phyloP scores from a whole-genome alignment of 768 basidiomycete species.

The Collybiopsis confluens region DNA sequence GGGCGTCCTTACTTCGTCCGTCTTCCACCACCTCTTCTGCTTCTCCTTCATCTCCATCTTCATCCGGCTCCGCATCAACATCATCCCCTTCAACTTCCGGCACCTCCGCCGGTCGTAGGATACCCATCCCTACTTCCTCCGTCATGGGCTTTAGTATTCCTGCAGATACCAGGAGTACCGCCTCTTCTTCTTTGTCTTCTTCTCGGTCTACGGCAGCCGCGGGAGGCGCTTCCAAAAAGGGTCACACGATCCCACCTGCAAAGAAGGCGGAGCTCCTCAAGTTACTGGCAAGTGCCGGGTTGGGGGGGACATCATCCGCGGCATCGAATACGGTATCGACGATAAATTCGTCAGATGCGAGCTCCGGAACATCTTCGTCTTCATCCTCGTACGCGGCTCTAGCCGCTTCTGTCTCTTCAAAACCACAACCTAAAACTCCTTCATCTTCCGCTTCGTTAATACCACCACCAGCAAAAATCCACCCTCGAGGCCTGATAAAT shows the following conservation, averaged over 20 bases:
- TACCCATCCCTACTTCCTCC: constrained; percentile 50
- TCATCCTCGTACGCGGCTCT: constrained; percentile 14
- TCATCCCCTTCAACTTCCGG: too few species aligned
- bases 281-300: constrained; percentile 42
- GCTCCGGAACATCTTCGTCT: constrained; percentile 12
- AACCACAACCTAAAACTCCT: too few species aligned
- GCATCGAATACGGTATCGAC: too few species aligned
- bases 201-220: too few species aligned
- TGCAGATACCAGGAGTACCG: constrained; percentile 30
- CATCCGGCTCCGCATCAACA: constrained; percentile 40
- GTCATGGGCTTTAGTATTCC: constrained; percentile 75
- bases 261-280: constrained; percentile 49
- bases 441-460: neutral
- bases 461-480: constrained; percentile 30
- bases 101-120: neutral
- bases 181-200: too few species aligned
- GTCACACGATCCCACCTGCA: constrained; percentile 24
- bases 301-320: constrained; percentile 20
- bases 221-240: constrained; percentile 16
- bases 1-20: constrained; percentile 67
- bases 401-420: constrained; percentile 9
- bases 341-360: too few species aligned
- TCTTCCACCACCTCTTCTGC: constrained; percentile 25
- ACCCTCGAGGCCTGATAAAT: constrained; percentile 84
- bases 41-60: constrained; percentile 25